Evolutionary conservation across 75 land plant species (phyloP), one percentile per base, ranked within the genome.

Genomic region (Selaginella tamariscina): DNA sequence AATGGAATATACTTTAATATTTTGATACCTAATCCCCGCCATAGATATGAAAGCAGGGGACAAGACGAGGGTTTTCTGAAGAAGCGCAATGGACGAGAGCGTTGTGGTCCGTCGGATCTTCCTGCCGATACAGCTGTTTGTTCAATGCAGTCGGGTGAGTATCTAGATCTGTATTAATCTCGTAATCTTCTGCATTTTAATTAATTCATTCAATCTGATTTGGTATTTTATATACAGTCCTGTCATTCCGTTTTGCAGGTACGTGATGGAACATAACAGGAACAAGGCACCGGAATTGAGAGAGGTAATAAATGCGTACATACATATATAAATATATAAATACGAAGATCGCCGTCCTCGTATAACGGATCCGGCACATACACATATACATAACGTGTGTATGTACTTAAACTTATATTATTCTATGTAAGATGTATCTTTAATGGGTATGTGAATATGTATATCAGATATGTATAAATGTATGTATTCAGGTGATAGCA

Each of bases 121-220:
- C 96, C 99, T 13, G 81, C 99, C 0, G 99, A 95, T 63, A 95
- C 69, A 95, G 99, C 72, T 95, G 99, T 75, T 82, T 95, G 13
- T 95, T 95, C 74, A 95, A 95, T 81, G 96, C 99, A 55, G 99
- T 95, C 32, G 96, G 99, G 99, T 89, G 68, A 11, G 0, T 31
- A 23, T 27, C 24, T 56, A 1, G 26, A 59, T 15, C 27, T 74
- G 8, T 15, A 29, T 24, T 69, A 1, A 0, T 73, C 18, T 54
- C 54, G 56, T 22, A 24, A n/a, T 66, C 29, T 39, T 24, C 27
- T 65, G 27, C 24, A 29, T 21, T 70, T 55, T 32, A 9, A 29
- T 27, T 33, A 24, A 23, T 13, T 71, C 1, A 31, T 0, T 55
- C 57, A 0, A 33, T 22, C 31, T 26, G 27, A 27, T 29, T 60